Base-by-base conservation (phyloP, 306 rosid species). In the Prunus padus region DNA sequence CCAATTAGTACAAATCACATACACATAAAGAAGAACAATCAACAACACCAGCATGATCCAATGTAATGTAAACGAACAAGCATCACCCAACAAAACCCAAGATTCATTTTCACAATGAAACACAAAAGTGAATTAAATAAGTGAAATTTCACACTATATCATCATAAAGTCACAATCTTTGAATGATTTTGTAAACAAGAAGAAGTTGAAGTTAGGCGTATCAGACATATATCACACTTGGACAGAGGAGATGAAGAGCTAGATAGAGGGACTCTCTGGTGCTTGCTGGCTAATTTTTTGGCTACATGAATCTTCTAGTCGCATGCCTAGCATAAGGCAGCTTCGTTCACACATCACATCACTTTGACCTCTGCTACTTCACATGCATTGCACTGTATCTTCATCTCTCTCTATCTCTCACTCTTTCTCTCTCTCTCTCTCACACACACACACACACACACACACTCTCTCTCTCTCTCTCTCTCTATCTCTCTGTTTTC, bases 361-460 rank as follows among this genome's bases (percentile, higher is more conserved):
- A 90, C 89, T 74, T 80, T 83, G 1, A 88, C 96, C 83, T 92
- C 91, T 1, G 86, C 89, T 49, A 65, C 83, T 46, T 86, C 91
- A 56, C 93, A 92, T 8, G 81, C 97, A 83, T 82, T 85, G 33
- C 97, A 92, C 82, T 89, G 91, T 86, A 89, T 92, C 87, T 89
- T 92, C 97, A 92, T 92, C 22, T 78, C 33, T 45, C 22, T 50
- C 70, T n/a, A n/a, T n/a, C 51, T 14, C 28, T 51, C 20, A 56
- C 18, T 47, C 4, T 30, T 4, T 30, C 3, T 57, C 33, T 57
- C 33, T 57, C 51, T 14, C 28, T 51, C 20, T 62, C 18, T 47
- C 4, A n/a, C n/a, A n/a, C n/a, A n/a, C n/a, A n/a, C n/a, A n/a
- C n/a, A n/a, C n/a, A n/a, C n/a, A n/a, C n/a, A n/a, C n/a, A n/a